These are phyloP conservation scores for Trichophyton equinum DNA, from an alignment of 2,329 filamentous ascomycete species.

Conservation along the genomic window DNA sequence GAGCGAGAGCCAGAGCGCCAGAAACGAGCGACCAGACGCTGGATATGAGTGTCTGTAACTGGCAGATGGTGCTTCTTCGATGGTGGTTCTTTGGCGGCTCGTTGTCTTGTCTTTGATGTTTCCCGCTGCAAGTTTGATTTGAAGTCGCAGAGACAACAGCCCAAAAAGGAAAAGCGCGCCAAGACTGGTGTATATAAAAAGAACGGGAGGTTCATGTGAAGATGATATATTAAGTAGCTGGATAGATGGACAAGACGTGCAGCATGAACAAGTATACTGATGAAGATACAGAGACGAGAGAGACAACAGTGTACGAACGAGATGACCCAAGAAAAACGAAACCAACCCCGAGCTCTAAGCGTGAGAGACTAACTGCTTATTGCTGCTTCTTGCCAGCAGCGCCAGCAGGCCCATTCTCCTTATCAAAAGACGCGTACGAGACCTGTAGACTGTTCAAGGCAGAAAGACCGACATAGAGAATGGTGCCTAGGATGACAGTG, in stretches of 20 bases:
- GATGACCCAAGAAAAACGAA: background rate
- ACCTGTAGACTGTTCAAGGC: conserved; percentile 74
- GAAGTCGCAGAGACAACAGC: background rate
- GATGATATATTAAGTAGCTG: background rate
- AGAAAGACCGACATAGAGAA: conserved; percentile 64
- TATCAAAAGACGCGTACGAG: conserved; percentile 89
- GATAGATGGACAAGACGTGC: background rate
- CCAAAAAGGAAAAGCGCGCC: conserved; percentile 3
- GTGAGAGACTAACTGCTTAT: conserved; percentile 6
- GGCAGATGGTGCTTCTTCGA: background rate
- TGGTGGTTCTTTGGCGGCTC: background rate
- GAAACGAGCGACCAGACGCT: background rate
- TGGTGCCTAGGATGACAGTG: conserved; percentile 57
- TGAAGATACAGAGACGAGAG: conserved; percentile 1
- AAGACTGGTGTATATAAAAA: background rate
- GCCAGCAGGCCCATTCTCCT: conserved; percentile 79
- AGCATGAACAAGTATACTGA: background rate
- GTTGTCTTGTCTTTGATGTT: background rate
- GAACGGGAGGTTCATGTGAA: background rate
- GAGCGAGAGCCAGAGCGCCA: background rate
- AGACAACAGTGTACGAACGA: background rate
- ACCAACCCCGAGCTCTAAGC: background rate
- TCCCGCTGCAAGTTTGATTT: background rate
- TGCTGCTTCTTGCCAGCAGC: conserved; percentile 62
- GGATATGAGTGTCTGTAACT: background rate